phyloP scores from a whole-genome alignment of 2,329 filamentous ascomycete genomes.

The Ophiostoma australiae region DNA sequence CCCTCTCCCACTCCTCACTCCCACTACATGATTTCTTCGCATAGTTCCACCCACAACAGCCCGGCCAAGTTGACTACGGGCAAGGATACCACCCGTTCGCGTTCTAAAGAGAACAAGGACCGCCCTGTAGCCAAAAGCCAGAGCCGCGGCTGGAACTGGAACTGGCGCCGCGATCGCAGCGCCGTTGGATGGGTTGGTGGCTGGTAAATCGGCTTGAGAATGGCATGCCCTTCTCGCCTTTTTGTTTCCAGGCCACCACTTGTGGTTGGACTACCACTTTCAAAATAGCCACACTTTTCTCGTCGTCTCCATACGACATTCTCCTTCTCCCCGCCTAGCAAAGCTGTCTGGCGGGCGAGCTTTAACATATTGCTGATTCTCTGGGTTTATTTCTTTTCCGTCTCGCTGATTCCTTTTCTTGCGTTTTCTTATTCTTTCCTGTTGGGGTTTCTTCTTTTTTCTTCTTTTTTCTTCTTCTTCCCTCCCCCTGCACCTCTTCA shows the following conservation, averaged over 20 bases:
- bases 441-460: slow-evolving; percentile 16
- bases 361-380: slow-evolving; percentile 26
- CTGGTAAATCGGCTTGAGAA: slow-evolving; percentile 61
- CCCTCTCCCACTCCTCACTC: slow-evolving; percentile 29
- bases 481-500: not conserved
- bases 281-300: not conserved
- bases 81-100: slow-evolving; percentile 38
- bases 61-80: slow-evolving; percentile 39
- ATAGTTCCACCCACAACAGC: slow-evolving; percentile 14
- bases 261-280: slow-evolving; percentile 51
- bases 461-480: not conserved
- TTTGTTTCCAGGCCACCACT: slow-evolving; percentile 45
- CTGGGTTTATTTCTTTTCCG: slow-evolving; percentile 19
- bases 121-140: slow-evolving; percentile 54
- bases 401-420: slow-evolving; percentile 21
- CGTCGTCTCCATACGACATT: slow-evolving; percentile 14
- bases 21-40: slow-evolving; percentile 30
- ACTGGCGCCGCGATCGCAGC: slow-evolving; percentile 58
- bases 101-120: slow-evolving; percentile 38
- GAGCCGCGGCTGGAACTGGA: slow-evolving; percentile 57
- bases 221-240: slow-evolving; percentile 33
- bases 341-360: slow-evolving; percentile 21
- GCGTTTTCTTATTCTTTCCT: slow-evolving; percentile 12
- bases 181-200: slow-evolving; percentile 92
- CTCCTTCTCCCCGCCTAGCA: slow-evolving; percentile 18